A percentile compares a stretch with the other conserved stretches of the same genome.
Evolutionary conservation across 345 rosid genomes (phyloP).

Genomic region (Corchorus capsularis): DNA sequence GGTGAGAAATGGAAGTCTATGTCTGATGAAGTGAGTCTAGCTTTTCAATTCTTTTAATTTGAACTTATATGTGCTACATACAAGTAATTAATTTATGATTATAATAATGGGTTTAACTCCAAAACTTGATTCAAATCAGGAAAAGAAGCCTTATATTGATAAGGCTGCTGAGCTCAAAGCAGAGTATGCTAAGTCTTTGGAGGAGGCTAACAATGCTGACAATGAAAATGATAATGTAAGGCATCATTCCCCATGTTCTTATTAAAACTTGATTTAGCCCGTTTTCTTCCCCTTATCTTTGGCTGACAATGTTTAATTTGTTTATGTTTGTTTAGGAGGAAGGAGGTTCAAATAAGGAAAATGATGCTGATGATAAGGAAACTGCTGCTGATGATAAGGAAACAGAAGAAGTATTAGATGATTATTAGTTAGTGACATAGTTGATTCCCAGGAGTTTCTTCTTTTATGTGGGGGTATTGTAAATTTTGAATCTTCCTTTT

Average conservation of each 20-base stretch:
- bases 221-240: slow-evolving; percentile 44
- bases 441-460: background rate
- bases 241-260: background rate
- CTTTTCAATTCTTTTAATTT: background rate
- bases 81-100: background rate
- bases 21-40: slow-evolving; percentile 68
- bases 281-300: background rate
- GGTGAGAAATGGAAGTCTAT: slow-evolving; percentile 86
- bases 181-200: slow-evolving; percentile 52
- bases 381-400: slow-evolving; percentile 32
- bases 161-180: slow-evolving; percentile 79
- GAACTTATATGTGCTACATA: background rate
- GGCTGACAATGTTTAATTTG: background rate
- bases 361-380: slow-evolving; percentile 19
- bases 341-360: slow-evolving; percentile 40
- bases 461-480: slow-evolving; percentile 14
- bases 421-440: slow-evolving; percentile 19
- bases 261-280: background rate
- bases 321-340: slow-evolving; percentile 42
- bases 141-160: slow-evolving; percentile 70
- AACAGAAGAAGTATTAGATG: slow-evolving; percentile 44
- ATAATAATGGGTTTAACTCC: background rate
- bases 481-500: slow-evolving; percentile 18
- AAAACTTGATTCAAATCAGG: slow-evolving; percentile 36
- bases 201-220: slow-evolving; percentile 33